These are phyloP conservation scores for Sequoiadendron giganteum DNA, from an alignment of 75 land plant genomes.

Conservation along the genomic window DNA sequence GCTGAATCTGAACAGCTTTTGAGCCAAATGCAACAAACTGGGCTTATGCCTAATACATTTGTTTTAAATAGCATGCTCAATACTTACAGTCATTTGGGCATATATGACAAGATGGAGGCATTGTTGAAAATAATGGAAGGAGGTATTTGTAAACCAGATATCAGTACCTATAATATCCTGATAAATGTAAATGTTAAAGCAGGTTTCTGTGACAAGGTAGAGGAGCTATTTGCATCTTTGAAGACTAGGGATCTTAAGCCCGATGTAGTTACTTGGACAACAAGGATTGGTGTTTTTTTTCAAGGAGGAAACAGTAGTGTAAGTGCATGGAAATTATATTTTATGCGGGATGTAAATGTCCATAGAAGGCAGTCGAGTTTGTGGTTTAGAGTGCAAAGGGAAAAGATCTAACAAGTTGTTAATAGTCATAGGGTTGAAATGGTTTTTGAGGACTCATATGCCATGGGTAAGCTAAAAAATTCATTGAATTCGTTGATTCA, in stretches of 20 bases:
- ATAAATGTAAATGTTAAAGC: conserved; percentile 70
- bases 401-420: too few relatives aligned
- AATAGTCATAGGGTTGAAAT: too few relatives aligned
- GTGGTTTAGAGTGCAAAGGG: too few relatives aligned
- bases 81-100: conserved; percentile 67
- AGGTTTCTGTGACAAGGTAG: conserved; percentile 69
- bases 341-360: too few relatives aligned
- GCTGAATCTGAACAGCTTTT: conserved; percentile 71
- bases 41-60: conserved; percentile 75
- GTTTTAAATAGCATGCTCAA: conserved; percentile 73
- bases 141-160: conserved; percentile 52
- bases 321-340: conserved; percentile 66
- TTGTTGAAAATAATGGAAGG: conserved; percentile 56
- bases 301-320: conserved; percentile 62
- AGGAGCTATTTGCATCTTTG: conserved; percentile 64
- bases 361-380: too few relatives aligned
- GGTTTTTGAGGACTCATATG: too few relatives aligned
- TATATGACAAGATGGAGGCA: conserved; percentile 72
- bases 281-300: conserved; percentile 72
- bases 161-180: conserved; percentile 85
- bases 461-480: too few relatives aligned
- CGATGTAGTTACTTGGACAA: conserved; percentile 84
- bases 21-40: conserved; percentile 59
- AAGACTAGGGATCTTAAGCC: conserved; percentile 42
- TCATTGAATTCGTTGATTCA: too few relatives aligned